phyloP scores from a whole-genome alignment of 352 stramenopile species.

The Pythium folliculosum region DNA sequence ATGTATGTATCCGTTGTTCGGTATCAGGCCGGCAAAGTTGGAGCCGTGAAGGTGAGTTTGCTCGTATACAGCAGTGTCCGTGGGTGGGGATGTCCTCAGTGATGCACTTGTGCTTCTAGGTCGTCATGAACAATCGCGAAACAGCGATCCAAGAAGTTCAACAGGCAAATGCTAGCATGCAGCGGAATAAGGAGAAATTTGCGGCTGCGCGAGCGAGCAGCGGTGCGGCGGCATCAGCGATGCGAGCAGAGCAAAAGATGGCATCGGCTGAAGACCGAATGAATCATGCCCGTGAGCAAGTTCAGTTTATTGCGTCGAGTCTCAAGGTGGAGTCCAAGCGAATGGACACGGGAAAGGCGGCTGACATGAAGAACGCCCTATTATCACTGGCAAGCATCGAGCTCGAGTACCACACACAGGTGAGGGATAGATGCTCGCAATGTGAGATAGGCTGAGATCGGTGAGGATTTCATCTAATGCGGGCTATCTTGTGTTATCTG shows the following conservation, averaged over 20 bases:
- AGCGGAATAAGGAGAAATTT: constrained; percentile 89
- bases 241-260: constrained; percentile 89
- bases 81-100: background rate
- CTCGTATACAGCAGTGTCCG: background rate
- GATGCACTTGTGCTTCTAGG: constrained; percentile 29
- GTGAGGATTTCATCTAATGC: too few species aligned
- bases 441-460: too few species aligned
- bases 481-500: background rate
- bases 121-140: constrained; percentile 86
- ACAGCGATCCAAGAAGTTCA: constrained; percentile 85
- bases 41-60: constrained; percentile 74
- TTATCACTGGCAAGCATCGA: constrained; percentile 78
- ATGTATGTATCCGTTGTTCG: constrained; percentile 88
- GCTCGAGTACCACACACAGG: constrained; percentile 80
- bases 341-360: constrained; percentile 80
- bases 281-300: constrained; percentile 86
- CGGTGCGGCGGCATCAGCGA: constrained; percentile 79
- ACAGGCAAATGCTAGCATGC: constrained; percentile 89
- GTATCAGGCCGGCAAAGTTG: constrained; percentile 85
- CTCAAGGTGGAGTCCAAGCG: constrained; percentile 83
- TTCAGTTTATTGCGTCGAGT: constrained; percentile 87
- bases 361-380: constrained; percentile 78
- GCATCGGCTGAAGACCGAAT: constrained; percentile 85
- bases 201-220: constrained; percentile 82
- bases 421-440: constrained; percentile 18